A percentile compares a stretch with the other conserved stretches of the same genome.
Conservation (phyloP, 2,329 filamentous ascomycete genomes). For the Aspergillus sojae region DNA sequence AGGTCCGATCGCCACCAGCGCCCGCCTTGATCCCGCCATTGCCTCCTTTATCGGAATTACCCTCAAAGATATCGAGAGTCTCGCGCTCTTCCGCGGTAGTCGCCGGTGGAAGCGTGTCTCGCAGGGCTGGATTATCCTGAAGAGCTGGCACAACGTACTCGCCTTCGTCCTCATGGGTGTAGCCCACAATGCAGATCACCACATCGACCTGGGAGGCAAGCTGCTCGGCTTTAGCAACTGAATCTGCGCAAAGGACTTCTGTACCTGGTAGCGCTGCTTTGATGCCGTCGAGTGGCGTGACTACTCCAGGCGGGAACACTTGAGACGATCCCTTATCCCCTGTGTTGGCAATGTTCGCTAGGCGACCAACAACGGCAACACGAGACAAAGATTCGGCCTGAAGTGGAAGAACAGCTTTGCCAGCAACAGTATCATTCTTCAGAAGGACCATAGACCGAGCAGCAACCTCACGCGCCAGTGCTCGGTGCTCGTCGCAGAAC, state of each 20-base stretch:
- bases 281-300: slow-evolving; percentile 11
- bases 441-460: slow-evolving; percentile 7
- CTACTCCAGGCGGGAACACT: slow-evolving; percentile 11
- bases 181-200: slow-evolving; percentile 17
- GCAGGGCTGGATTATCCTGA: neutral
- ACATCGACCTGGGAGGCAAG: slow-evolving; percentile 10
- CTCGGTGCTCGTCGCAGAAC: slow-evolving; percentile 5
- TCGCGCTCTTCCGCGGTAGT: neutral
- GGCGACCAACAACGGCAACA: slow-evolving; percentile 13
- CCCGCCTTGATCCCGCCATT: slow-evolving; percentile 2
- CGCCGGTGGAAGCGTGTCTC: neutral
- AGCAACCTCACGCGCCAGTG: slow-evolving; percentile 9
- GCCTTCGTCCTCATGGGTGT: slow-evolving; percentile 13
- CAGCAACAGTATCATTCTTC: slow-evolving; percentile 10
- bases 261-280: slow-evolving; percentile 5
- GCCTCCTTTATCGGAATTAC: neutral
- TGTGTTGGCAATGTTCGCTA: slow-evolving; percentile 13
- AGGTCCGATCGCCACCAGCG: slow-evolving; percentile 12
- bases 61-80: slow-evolving; percentile 1
- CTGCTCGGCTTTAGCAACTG: neutral
- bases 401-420: slow-evolving; percentile 8
- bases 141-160: slow-evolving; percentile 15
- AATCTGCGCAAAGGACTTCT: neutral
- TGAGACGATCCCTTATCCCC: slow-evolving; percentile 16
- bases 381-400: neutral